A percentile compares a stretch with the other conserved stretches of the same genome.
These are phyloP conservation scores for Annulohypoxylon stygium DNA, from an alignment of 495 filamentous ascomycete genomes.

Conservation along the genomic window DNA sequence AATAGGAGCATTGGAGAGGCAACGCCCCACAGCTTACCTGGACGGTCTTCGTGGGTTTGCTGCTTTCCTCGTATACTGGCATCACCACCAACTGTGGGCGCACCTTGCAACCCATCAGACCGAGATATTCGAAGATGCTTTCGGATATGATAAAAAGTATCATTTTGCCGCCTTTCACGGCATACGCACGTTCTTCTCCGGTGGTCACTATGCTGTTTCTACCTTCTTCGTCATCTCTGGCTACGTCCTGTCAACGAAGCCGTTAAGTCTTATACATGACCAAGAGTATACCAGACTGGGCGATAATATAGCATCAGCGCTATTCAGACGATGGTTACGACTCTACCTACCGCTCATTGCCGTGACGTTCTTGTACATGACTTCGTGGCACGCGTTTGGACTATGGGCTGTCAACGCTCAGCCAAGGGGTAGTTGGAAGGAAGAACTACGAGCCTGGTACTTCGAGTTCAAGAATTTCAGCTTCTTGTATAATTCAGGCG, in stretches of 20 bases:
- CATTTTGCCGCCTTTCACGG: constrained; percentile 57
- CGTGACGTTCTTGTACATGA: constrained; percentile 64
- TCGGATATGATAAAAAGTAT: constrained; percentile 52
- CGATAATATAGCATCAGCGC: constrained; percentile 57
- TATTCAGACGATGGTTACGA: constrained; percentile 63
- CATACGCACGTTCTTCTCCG: constrained; percentile 58
- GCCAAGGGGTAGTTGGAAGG: constrained; percentile 54
- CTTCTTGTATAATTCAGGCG: constrained; percentile 65
- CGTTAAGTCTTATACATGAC: constrained; percentile 62
- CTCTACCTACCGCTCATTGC: constrained; percentile 61
- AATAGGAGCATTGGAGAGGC: constrained; percentile 35
- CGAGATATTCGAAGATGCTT: constrained; percentile 52
- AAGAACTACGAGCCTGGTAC: constrained; percentile 69
- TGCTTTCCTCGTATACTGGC: constrained; percentile 63
- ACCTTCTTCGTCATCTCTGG: constrained; percentile 65
- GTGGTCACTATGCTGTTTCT: constrained; percentile 67
- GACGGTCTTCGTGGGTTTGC: constrained; percentile 63
- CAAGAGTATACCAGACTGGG: constrained; percentile 52
- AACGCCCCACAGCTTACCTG: constrained; percentile 60
- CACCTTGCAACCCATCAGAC: constrained; percentile 43
- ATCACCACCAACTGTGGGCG: constrained; percentile 61
- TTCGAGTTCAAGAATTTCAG: constrained; percentile 70
- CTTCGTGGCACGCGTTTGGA: constrained; percentile 64
- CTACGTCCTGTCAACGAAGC: constrained; percentile 66
- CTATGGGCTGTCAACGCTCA: constrained; percentile 55